Percentiles rank a stretch among this genome's conserved stretches.
Conservation (phyloP, 805 yeast genomes). For the Wickerhamomyces rabaulensis region DNA sequence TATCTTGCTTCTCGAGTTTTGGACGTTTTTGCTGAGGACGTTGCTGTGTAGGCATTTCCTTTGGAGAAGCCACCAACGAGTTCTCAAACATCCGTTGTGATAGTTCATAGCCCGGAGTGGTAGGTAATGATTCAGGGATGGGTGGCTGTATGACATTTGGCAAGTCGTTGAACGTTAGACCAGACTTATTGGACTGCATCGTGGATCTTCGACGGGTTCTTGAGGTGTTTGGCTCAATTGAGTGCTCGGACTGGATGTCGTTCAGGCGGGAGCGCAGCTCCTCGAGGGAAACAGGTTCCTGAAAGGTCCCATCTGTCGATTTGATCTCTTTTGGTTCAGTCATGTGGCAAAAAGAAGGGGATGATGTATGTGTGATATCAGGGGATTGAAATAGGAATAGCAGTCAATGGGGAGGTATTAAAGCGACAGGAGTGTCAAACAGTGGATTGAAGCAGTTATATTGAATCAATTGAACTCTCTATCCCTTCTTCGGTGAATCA, state of each 20-base stretch:
- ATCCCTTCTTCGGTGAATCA: too few relatives aligned
- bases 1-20: not conserved
- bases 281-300: too few relatives aligned
- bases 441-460: too few relatives aligned
- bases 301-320: not conserved
- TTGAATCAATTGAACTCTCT: too few relatives aligned
- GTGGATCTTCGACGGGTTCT: not conserved
- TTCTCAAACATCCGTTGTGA: not conserved
- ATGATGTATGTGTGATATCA: too few relatives aligned
- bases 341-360: not conserved
- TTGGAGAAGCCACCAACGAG: not conserved
- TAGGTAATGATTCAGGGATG: slow-evolving; percentile 36
- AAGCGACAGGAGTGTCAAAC: too few relatives aligned
- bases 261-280: not conserved
- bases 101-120: slow-evolving; percentile 35
- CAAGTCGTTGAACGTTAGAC: not conserved
- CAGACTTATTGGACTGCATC: not conserved
- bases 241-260: not conserved
- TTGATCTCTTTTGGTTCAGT: not conserved
- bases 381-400: too few relatives aligned
- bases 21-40: not conserved
- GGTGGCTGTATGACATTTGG: slow-evolving; percentile 27
- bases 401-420: too few relatives aligned
- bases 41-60: not conserved
- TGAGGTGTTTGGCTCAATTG: not conserved